Percentiles rank a stretch among this genome's conserved stretches.
Conservation (phyloP, 169 alveolate species). For the Eimeria maxima region DNA sequence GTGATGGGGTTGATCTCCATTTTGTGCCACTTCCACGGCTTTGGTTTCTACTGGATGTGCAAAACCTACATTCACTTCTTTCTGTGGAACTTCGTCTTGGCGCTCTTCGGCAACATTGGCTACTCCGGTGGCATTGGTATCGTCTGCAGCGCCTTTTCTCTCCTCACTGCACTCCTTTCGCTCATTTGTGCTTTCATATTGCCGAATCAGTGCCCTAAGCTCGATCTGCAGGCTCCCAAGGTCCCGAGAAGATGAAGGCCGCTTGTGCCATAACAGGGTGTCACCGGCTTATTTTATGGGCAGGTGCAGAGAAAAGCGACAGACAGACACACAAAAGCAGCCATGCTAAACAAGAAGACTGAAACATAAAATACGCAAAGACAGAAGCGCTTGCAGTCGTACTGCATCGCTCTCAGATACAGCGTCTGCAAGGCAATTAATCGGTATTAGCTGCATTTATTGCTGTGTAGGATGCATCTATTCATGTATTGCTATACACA, state of each 20-base stretch:
- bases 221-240: slow-evolving; percentile 3
- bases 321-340: no score
- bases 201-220: slow-evolving; percentile 35
- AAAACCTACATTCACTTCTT: slow-evolving; percentile 70
- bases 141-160: slow-evolving; percentile 75
- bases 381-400: no score
- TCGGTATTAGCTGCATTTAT: background rate
- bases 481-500: background rate
- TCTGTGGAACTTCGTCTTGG: slow-evolving; percentile 69
- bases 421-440: no score
- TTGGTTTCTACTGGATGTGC: slow-evolving; percentile 56
- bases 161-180: slow-evolving; percentile 73
- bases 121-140: slow-evolving; percentile 82
- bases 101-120: slow-evolving; percentile 82
- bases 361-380: background rate
- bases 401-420: no score
- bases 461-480: background rate
- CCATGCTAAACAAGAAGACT: no score
- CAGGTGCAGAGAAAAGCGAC: no score
- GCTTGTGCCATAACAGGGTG: no score
- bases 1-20: slow-evolving; percentile 78
- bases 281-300: no score
- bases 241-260: background rate
- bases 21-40: slow-evolving; percentile 63
- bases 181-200: slow-evolving; percentile 49